Percentiles rank a stretch among this genome's conserved stretches.
phyloP scores from a whole-genome alignment of 345 rosid species.

The Eucalyptus erythrocorys region DNA sequence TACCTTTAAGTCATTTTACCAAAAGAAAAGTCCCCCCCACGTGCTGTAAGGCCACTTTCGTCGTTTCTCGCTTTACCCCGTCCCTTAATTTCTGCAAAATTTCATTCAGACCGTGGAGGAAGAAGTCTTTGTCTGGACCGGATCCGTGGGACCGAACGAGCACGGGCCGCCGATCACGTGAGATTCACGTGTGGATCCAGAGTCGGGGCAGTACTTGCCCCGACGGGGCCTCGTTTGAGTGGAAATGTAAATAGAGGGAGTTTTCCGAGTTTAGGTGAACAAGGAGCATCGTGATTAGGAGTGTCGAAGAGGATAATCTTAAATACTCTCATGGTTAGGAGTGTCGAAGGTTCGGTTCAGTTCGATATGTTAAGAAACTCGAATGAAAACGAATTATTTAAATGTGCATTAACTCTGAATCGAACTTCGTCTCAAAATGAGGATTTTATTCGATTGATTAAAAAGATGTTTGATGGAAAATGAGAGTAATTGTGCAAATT shows the following conservation, averaged over 20 bases:
- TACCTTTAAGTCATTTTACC: background rate
- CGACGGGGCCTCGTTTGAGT: background rate
- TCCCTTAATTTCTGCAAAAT: background rate
- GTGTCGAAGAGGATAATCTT: background rate
- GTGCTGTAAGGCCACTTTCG: background rate
- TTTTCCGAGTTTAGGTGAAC: background rate
- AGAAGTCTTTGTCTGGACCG: background rate
- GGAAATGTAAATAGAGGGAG: background rate
- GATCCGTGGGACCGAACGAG: background rate
- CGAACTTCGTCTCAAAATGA: accelerated
- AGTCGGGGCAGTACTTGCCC: background rate
- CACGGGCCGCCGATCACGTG: background rate
- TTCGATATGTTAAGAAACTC: too few species aligned
- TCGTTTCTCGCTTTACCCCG: background rate
- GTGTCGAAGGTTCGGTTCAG: too few species aligned
- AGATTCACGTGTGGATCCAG: background rate
- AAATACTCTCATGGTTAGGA: background rate
- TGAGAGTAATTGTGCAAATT: too few species aligned
- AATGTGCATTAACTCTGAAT: accelerated
- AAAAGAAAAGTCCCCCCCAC: background rate
- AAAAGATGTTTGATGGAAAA: too few species aligned
- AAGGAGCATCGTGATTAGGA: background rate
- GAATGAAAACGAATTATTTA: too few species aligned
- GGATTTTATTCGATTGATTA: accelerated
- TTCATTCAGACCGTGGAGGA: background rate